Conservation (phyloP, 2,329 filamentous ascomycete species). For the Aspergillus piperis region DNA sequence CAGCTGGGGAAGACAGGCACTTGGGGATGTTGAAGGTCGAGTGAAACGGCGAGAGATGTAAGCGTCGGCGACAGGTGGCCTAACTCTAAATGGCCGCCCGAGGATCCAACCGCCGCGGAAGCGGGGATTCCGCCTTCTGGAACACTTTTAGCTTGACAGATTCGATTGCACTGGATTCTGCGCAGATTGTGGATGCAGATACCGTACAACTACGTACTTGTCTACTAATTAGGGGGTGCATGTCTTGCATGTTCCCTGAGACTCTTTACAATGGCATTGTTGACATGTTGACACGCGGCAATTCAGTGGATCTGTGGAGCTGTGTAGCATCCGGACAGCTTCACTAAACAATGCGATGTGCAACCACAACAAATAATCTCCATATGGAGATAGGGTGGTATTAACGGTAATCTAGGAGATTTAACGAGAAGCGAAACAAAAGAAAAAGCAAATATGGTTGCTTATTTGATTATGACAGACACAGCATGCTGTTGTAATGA, state of each 20-base stretch:
- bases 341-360: neutral
- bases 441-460: neutral
- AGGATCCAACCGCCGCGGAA: conserved; percentile 18
- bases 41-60: conserved; percentile 26
- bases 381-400: neutral
- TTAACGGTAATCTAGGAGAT: neutral
- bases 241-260: too few species aligned
- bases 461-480: neutral
- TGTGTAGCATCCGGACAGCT: neutral
- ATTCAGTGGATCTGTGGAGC: neutral
- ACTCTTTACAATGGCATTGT: neutral
- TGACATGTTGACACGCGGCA: neutral
- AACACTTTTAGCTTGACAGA: neutral
- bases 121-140: conserved; percentile 18
- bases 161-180: neutral
- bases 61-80: conserved; percentile 33
- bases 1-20: conserved; percentile 23
- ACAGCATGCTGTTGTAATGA: too few species aligned
- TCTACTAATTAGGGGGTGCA: too few species aligned
- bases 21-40: conserved; percentile 21
- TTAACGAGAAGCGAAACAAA: neutral
- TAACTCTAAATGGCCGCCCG: conserved; percentile 23
- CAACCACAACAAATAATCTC: neutral
- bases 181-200: neutral
- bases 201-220: too few species aligned